Base-by-base conservation (phyloP, 352 stramenopile genomes). In the Phytophthora crassamura region DNA sequence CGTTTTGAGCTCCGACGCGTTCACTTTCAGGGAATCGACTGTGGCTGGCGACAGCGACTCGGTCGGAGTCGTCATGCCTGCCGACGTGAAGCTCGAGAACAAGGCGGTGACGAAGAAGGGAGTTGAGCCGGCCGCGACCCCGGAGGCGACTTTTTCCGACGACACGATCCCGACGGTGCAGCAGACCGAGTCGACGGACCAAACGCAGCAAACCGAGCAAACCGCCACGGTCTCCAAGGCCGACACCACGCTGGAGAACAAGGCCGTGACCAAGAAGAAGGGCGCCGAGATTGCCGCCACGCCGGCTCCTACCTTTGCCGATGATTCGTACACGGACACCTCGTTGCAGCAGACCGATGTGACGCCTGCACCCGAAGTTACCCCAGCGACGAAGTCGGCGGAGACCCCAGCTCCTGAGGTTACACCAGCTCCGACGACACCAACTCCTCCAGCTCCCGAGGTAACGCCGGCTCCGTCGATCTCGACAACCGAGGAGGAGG, bases 1-100 rank as follows among this genome's bases (percentile, higher is more conserved):
- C 12, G 51, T 64, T 33, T 67, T 38, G 34, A 52, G 46, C 42
- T 47, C 52, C 2, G 33, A 34, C 16, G 66, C 66, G 15, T 67
- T 71, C 39, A 48, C 60, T 14, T 75, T 74, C 45, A 55, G 53
- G 35, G 59, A 73, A 57, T 64, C 65, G 52, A 64, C 64, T 38
- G 48, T 75, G 20, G 60, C 55, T 12, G 63, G 62, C 22, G 56
- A 68, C 22, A 48, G 65, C 34, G 70, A 75, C 39, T 43, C 34
- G 18, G 49, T 59, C 35, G 70, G 66, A 46, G 54, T 64, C 25
- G 70, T 78, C 40, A 48, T 50, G 43, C 45, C 61, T 48, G 61
- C 62, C 5, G 58, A 71, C 8, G 28, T 60, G 43, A 54, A 30
- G 35, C 42, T 72, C 18, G 64, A 63, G 33, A 59, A 68, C 39